phyloP scores from a whole-genome alignment of 495 filamentous ascomycete species.

The Aspergillus sparsus region DNA sequence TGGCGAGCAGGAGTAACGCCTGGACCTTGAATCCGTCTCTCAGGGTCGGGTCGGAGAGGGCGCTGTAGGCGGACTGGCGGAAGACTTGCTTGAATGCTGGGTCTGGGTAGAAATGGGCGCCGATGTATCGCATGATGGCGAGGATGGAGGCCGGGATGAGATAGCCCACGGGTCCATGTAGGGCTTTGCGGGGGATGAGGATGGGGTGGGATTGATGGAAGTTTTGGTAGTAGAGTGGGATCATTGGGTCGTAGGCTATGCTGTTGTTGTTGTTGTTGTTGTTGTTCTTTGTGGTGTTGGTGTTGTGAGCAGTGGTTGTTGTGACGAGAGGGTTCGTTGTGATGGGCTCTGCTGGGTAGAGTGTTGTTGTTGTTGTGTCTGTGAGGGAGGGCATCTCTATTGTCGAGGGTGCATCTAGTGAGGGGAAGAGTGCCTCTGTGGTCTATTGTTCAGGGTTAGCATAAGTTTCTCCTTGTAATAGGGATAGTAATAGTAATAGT shows the following conservation, averaged over 20 bases:
- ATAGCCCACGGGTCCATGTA: constrained; percentile 44
- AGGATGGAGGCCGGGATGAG: constrained; percentile 39
- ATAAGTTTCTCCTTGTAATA: too few relatives aligned
- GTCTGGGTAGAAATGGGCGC: constrained; percentile 47
- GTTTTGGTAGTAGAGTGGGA: constrained; percentile 58
- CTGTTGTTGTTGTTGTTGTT: constrained; percentile 12
- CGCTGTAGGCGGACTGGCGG: constrained; percentile 56
- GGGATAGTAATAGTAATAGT: too few relatives aligned
- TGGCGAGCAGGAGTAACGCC: constrained; percentile 66
- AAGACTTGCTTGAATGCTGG: constrained; percentile 45
- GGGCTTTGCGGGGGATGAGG: constrained; percentile 49
- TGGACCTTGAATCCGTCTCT: constrained; percentile 70
- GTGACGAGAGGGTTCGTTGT: too few relatives aligned
- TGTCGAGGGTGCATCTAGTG: too few relatives aligned
- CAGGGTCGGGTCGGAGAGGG: constrained; percentile 49
- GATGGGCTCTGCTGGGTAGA: too few relatives aligned
- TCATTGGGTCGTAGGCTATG: constrained; percentile 36
- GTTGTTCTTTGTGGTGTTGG: background rate
- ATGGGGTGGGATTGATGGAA: constrained; percentile 74
- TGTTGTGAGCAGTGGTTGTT: background rate
- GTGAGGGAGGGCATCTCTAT: too few relatives aligned
- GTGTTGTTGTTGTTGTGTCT: too few relatives aligned
- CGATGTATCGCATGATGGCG: constrained; percentile 70
- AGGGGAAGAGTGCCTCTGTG: too few relatives aligned
- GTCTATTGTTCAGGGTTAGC: too few relatives aligned